Evolutionary conservation across 2,329 filamentous ascomycete genomes (phyloP), one percentile per base, ranked within the genome.

Genomic region (Aspergillus pseudoviridinutans): DNA sequence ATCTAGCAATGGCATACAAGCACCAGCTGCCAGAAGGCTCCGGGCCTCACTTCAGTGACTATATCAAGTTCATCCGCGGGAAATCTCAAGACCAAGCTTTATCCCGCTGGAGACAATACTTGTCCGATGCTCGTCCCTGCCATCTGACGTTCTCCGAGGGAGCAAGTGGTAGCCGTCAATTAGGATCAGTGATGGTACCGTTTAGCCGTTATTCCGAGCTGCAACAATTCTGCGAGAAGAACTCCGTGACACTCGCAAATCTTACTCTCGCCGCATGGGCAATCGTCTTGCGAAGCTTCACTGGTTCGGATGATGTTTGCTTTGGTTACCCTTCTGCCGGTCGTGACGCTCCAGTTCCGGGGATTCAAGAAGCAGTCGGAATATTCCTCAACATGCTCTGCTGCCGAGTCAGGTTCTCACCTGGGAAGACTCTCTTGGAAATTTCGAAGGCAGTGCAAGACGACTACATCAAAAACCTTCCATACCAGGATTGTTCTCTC

Each of bases 341-440:
- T 17, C 68, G 77, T 55, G 79, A 82, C 61, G 70, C 77, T 14
- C 76, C 78, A 2, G 67, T 82, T 8, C 66, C 73, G 4, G 74
- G 73, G 1, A 77, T 82, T 10, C 71, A 80, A 50, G 72, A 76
- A 27, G 76, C 77, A 22, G 76, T 81, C 47, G 80, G 80, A 3
- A 71, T 74, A 14, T 80, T 84, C 50, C 80, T 84, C 58, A 83
- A 82, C 54, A 83, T 84, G 77, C 74, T 85, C 2, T 78, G 82
- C 49, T 82, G 78, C 57, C 76, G 78, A 5, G 71, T 83, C 3
- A 71, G 55, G 61, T 80, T 66, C 56, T 68, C 50, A 54, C 69
- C 63, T 55, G 73, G 49, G 54, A 72, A 64, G 49, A 67, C 66
- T 12, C 64, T 83, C 9, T 58, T 65, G 2, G 74, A 79, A 10